Base-by-base conservation (phyloP, 345 rosid species). In the Citrus cavaleriei region DNA sequence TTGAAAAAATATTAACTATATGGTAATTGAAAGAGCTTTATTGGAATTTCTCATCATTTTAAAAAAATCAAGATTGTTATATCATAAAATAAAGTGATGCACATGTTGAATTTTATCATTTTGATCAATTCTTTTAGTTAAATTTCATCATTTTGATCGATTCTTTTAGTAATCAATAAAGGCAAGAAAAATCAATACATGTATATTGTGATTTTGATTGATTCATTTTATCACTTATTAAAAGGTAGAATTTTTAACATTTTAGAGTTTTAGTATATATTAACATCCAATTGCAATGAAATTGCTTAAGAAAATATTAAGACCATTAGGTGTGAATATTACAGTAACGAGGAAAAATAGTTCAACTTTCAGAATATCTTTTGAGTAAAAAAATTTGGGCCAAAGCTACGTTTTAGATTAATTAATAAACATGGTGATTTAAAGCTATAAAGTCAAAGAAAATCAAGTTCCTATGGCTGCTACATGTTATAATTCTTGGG, bases 251-350 rank as follows among this genome's bases (percentile, higher is more conserved):
- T 46, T 13, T 42, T 13, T 46, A 46, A 46, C 51, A 13, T 54
- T 54, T 18, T 25, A 60, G 1, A 18, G 6, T 3, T 9, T 18
- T 37, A 42, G 4, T 58, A 63, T 10, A 6, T 24, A 2, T 46
- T 22, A n/a, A 65, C 16, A 75, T 32, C 51, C 72, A 34, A 75
- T 54, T 30, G 22, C 6, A 40, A 25, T 60, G 25, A 40, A 57
- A 58, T 24, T 73, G 27, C 14, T 10, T 10, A 28, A 19, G 6
- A 18, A 64, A 27, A 27, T 1, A 35, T 64, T 34, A 34, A 1
- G 77, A 66, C 68, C 49, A 38, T 73, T 79, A 66, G 78, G 82
- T 79, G 55, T 13, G n/a, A 54, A 18, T 54, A 73, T 32, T 62
- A 70, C 64, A 34, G 40, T 72, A 22, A 19, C 7, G 55, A 37